These are phyloP conservation scores for Cucurbita ficifolia DNA, from an alignment of 306 rosid species.

Conservation along the genomic window DNA sequence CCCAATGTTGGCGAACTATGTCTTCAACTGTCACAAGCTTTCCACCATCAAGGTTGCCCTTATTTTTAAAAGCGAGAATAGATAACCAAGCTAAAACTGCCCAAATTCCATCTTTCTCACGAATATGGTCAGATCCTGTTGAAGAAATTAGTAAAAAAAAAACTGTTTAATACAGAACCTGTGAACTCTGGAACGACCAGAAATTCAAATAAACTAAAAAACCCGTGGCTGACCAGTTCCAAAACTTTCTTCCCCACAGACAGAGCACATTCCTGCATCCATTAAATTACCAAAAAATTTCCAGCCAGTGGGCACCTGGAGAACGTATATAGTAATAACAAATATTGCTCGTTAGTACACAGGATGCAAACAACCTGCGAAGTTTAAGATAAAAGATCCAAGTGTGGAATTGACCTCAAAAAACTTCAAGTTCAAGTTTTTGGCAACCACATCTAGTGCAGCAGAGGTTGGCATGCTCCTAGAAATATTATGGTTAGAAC, in stretches of 20 bases:
- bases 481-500: conserved; percentile 13
- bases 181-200: background rate
- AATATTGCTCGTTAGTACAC: background rate
- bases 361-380: background rate
- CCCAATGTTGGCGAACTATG: conserved; percentile 92
- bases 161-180: background rate
- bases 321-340: conserved; percentile 6
- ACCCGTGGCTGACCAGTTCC: conserved; percentile 65
- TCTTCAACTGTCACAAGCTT: conserved; percentile 92
- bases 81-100: conserved; percentile 98
- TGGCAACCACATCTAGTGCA: conserved; percentile 97
- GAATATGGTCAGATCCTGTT: conserved; percentile 90
- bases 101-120: conserved; percentile 99
- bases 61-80: conserved; percentile 71
- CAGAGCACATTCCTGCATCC: conserved; percentile 90
- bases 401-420: conserved; percentile 52
- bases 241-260: conserved; percentile 99
- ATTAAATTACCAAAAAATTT: conserved; percentile 92
- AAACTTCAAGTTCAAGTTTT: conserved; percentile 74
- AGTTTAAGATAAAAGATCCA: background rate
- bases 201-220: background rate
- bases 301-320: conserved; percentile 98
- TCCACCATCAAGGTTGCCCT: conserved; percentile 50
- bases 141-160: conserved; percentile 17
- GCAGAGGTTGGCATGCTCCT: conserved; percentile 99